Conservation (phyloP, 1,284 basidiomycete genomes). For the Mrakiaceae sp. region DNA sequence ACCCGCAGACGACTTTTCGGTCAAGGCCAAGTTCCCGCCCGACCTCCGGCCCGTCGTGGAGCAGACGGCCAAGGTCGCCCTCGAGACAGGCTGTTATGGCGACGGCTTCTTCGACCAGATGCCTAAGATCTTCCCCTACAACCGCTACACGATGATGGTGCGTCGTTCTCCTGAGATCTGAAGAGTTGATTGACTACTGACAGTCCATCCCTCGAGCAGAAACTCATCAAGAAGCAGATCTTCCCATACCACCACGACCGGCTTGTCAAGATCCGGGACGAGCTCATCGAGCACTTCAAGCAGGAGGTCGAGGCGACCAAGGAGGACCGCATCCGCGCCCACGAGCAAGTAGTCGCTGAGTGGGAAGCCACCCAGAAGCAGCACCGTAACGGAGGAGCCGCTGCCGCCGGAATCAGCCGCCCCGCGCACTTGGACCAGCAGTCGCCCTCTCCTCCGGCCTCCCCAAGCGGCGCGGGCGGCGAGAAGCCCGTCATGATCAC, state of each 20-base stretch:
- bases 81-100: slow-evolving; percentile 75
- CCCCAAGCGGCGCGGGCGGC: too few species aligned
- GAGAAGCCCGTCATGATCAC: too few species aligned
- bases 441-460: too few species aligned
- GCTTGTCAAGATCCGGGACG: slow-evolving; percentile 51
- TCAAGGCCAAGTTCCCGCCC: slow-evolving; percentile 75
- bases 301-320: slow-evolving; percentile 40
- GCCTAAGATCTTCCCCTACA: slow-evolving; percentile 81
- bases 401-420: too few species aligned
- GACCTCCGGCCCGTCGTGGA: slow-evolving; percentile 59
- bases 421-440: too few species aligned
- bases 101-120: slow-evolving; percentile 83
- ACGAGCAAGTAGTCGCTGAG: slow-evolving; percentile 13
- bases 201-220: slow-evolving; percentile 38
- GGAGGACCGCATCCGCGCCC: slow-evolving; percentile 16
- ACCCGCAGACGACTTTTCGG: slow-evolving; percentile 17
- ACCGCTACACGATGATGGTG: slow-evolving; percentile 77
- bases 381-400: too few species aligned
- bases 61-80: slow-evolving; percentile 60
- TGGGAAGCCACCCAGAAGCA: slow-evolving; percentile 7
- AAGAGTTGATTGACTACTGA: not conserved
- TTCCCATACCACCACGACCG: slow-evolving; percentile 55
- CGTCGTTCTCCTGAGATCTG: slow-evolving; percentile 23
- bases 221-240: slow-evolving; percentile 68
- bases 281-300: slow-evolving; percentile 48